Percentiles rank a stretch among this genome's conserved stretches.
phyloP scores from a whole-genome alignment of 495 filamentous ascomycete species.

The Immersiella caudata region DNA sequence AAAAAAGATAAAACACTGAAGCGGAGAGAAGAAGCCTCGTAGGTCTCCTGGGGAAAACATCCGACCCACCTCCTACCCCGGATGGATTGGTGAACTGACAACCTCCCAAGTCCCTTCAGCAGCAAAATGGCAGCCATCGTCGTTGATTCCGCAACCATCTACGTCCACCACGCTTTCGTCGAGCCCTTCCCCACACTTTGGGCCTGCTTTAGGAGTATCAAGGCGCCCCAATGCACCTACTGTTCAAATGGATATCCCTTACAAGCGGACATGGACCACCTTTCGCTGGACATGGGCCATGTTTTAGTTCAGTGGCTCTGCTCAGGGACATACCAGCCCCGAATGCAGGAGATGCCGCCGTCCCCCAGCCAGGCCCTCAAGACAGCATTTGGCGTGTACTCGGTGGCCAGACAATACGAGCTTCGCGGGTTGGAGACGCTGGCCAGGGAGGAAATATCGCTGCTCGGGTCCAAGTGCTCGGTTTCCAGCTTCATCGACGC shows the following conservation, averaged over 20 bases:
- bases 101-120: background rate
- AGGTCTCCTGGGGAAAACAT: background rate
- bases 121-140: background rate
- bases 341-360: background rate
- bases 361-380: conserved; percentile 3
- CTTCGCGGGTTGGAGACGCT: conserved; percentile 22
- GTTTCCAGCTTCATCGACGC: conserved; percentile 28
- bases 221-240: background rate
- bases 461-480: conserved; percentile 4
- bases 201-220: background rate
- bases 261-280: conserved; percentile 8
- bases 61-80: background rate
- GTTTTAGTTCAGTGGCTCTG: conserved; percentile 38
- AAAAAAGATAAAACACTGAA: too few relatives aligned
- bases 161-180: background rate
- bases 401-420: conserved; percentile 15
- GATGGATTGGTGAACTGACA: background rate
- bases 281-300: conserved; percentile 31
- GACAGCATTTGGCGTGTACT: conserved; percentile 24
- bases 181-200: background rate
- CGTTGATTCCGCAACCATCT: background rate
- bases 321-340: conserved; percentile 6
- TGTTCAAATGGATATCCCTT: background rate
- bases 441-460: background rate
- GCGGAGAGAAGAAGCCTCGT: background rate